These are phyloP conservation scores for Rhynchospora tenuis DNA, from an alignment of 176 grass and related monocot genomes.

Conservation along the genomic window DNA sequence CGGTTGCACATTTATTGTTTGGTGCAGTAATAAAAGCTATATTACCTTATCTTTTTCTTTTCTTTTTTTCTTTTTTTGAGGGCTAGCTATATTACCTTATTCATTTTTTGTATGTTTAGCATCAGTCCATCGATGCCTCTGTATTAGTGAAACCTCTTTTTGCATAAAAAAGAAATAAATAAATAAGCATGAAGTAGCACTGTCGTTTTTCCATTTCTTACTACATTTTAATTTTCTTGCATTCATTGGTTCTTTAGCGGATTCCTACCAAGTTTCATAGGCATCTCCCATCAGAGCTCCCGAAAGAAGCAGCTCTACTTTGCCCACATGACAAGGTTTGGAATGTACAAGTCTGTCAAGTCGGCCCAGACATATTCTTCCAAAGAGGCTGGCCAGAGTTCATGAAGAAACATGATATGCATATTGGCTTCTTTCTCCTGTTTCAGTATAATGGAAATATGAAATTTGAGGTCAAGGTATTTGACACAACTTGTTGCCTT, in stretches of 20 bases:
- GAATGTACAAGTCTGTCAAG: neutral
- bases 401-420: neutral
- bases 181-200: neutral
- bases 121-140: neutral
- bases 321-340: neutral
- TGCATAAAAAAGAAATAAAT: no score
- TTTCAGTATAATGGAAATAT: neutral
- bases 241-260: neutral
- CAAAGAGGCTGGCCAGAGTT: neutral
- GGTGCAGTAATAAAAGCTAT: no score
- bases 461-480: neutral
- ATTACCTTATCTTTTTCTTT: no score
- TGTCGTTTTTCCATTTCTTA: neutral
- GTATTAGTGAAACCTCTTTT: no score
- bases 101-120: neutral
- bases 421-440: neutral
- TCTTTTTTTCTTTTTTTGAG: no score
- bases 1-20: no score
- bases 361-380: neutral
- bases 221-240: neutral
- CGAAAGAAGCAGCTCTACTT: neutral
- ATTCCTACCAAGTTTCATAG: neutral
- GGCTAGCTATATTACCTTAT: no score
- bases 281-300: neutral
- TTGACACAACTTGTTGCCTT: slow-evolving; percentile 4